Evolutionary conservation across 495 filamentous ascomycete genomes (phyloP).

Genomic region (Chaetomium cochliodes): DNA sequence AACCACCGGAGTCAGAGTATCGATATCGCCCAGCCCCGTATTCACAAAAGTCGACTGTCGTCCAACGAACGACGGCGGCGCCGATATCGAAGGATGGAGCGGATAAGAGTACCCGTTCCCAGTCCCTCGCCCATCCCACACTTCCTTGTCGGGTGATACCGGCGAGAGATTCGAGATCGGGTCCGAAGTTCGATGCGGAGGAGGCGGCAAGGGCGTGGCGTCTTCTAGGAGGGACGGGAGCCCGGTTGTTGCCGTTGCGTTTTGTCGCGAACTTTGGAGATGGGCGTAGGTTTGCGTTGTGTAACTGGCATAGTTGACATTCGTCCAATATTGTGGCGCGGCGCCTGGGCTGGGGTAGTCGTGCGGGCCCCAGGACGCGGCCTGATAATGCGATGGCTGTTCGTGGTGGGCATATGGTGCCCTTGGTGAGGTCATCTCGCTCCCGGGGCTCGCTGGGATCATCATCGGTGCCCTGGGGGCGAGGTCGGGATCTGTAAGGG

Average conservation of each 20-base stretch:
- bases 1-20: conserved; percentile 35
- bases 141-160: conserved; percentile 21
- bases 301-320: conserved; percentile 34
- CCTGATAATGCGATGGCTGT: conserved; percentile 9
- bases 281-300: conserved; percentile 29
- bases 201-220: conserved; percentile 22
- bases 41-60: conserved; percentile 8
- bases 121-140: conserved; percentile 7
- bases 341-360: conserved; percentile 12
- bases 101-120: not conserved
- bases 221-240: conserved; percentile 31
- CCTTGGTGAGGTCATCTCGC: conserved; percentile 5
- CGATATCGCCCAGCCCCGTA: conserved; percentile 15
- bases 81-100: conserved; percentile 6
- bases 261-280: conserved; percentile 17
- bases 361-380: conserved; percentile 1
- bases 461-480: conserved; percentile 7
- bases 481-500: conserved; percentile 31
- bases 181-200: conserved; percentile 11
- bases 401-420: conserved; percentile 3
- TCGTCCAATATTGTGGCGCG: conserved; percentile 15
- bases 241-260: conserved; percentile 13
- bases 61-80: conserved; percentile 7
- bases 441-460: conserved; percentile 1
- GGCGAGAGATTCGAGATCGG: conserved; percentile 4